Evolutionary conservation across 306 rosid genomes (phyloP).

Genomic region (Dryas octopetala): DNA sequence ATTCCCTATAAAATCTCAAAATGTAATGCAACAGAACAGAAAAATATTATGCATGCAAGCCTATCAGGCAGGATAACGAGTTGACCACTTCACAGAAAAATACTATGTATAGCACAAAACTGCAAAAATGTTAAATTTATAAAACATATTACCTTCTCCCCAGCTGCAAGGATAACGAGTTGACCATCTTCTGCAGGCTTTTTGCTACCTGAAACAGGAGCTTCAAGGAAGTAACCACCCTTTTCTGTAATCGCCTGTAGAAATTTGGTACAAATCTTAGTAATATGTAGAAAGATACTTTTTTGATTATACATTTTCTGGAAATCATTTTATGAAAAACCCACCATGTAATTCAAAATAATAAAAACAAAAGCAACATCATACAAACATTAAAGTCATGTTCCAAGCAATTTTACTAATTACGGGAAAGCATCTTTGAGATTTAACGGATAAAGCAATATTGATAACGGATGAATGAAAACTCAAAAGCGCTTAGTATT

Average conservation of each 20-base stretch:
- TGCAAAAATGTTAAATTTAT: neutral
- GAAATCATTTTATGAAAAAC: neutral
- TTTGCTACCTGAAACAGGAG: conserved; percentile 98
- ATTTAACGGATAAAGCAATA: neutral
- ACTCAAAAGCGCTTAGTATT: neutral
- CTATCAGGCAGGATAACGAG: neutral
- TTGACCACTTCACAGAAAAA: neutral
- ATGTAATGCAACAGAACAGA: neutral
- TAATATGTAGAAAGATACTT: conserved; percentile 19
- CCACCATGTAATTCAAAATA: neutral
- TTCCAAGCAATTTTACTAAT: neutral
- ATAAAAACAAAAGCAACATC: neutral
- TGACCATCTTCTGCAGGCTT: conserved; percentile 99
- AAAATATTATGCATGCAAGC: neutral
- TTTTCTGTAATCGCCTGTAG: conserved; percentile 59
- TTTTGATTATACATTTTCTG: conserved; percentile 6
- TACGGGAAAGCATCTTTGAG: neutral
- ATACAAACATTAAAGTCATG: neutral
- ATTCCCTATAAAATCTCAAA: neutral
- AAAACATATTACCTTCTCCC: conserved; percentile 54
- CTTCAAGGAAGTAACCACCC: conserved; percentile 75
- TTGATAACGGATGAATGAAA: neutral
- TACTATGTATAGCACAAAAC: neutral
- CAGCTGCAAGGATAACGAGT: conserved; percentile 82
- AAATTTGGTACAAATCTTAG: conserved; percentile 26